Evolutionary conservation across 2,329 filamentous ascomycete genomes (phyloP), one percentile per base, ranked within the genome.

Genomic region (Apiospora hydei): DNA sequence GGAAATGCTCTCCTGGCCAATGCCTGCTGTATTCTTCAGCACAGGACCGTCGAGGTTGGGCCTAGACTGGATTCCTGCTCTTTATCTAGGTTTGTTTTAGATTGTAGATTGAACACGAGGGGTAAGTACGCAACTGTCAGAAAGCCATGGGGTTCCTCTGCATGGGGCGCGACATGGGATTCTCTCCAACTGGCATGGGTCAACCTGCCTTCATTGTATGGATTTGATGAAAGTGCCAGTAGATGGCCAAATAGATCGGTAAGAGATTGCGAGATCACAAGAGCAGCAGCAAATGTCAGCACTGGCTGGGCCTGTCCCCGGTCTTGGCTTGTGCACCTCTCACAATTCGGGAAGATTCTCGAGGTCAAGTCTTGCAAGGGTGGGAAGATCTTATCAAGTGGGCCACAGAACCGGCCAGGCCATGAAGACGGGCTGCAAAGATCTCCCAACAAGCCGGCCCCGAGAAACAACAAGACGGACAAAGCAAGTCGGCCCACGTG

Each of bases 211-310:
- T 3, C 7, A 18, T 10, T n/a, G 6, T 8, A 3, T n/a, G 46
- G 21, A 49, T 49, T 49, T n/a, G 21, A 49, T 49, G 46, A 49
- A 49, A 18, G 18, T 49, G 46, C 21, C 46, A 6, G 7, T 21
- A 7, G 34, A 4, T 34, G 13, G 34, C 8, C 30, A 41, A n/a
- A 51, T 10, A 51, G 49, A 26, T 26, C 57, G 18, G 57, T 41
- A 64, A 41, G 34, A 64, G 57, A 41, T 41, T 64, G 57, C 57
- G 57, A 64, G 57, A 64, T 64, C 57, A 64, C 34, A 8, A 64
- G 34, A 6, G n/a, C 3, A 34, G n/a, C 3, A 34, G 7, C 6
- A 2, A 49, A n/a, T 49, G 21, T 4, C 18, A 49, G 46, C 21
- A 5, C 14, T 30, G 26, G 38, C 38, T 41, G 38, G 38, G 38